Evolutionary conservation across 805 yeast species (phyloP).

Genomic region (Ogataea paraovalis): DNA sequence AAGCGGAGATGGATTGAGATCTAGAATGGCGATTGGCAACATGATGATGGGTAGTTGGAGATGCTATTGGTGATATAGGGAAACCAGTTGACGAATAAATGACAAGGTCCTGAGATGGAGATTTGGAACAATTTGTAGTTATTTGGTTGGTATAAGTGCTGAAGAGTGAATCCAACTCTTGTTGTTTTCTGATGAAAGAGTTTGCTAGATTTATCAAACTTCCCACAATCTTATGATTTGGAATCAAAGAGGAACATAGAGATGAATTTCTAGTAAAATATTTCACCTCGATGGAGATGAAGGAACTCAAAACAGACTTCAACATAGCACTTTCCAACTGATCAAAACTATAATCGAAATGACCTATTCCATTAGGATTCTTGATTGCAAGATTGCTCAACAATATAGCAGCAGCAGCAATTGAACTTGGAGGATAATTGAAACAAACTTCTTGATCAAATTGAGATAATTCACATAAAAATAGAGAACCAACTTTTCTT

Average conservation of each 20-base stretch:
- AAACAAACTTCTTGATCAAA: slow-evolving; percentile 58
- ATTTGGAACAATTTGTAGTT: neutral
- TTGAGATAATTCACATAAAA: slow-evolving; percentile 62
- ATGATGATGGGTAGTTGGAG: slow-evolving; percentile 23
- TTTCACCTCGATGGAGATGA: slow-evolving; percentile 24
- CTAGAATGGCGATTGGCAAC: slow-evolving; percentile 14
- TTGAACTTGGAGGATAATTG: slow-evolving; percentile 40
- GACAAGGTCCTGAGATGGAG: slow-evolving; percentile 20
- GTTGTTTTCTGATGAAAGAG: slow-evolving; percentile 22
- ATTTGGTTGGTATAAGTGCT: slow-evolving; percentile 7
- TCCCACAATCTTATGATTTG: slow-evolving; percentile 16
- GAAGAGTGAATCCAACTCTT: slow-evolving; percentile 16
- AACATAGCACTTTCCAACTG: slow-evolving; percentile 27
- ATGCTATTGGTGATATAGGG: slow-evolving; percentile 11
- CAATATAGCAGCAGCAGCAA: slow-evolving; percentile 49
- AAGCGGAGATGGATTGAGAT: slow-evolving; percentile 21
- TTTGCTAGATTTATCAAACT: slow-evolving; percentile 26
- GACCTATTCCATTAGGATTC: slow-evolving; percentile 34
- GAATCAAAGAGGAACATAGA: slow-evolving; percentile 4
- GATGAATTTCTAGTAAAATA: slow-evolving; percentile 17
- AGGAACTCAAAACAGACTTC: slow-evolving; percentile 21
- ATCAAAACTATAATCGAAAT: slow-evolving; percentile 26
- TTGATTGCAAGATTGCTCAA: slow-evolving; percentile 44
- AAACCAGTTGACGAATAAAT: slow-evolving; percentile 9
- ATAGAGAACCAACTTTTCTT: slow-evolving; percentile 52